phyloP scores from a whole-genome alignment of 192 early-diverging fungal species.

The Dissophora globulifera region DNA sequence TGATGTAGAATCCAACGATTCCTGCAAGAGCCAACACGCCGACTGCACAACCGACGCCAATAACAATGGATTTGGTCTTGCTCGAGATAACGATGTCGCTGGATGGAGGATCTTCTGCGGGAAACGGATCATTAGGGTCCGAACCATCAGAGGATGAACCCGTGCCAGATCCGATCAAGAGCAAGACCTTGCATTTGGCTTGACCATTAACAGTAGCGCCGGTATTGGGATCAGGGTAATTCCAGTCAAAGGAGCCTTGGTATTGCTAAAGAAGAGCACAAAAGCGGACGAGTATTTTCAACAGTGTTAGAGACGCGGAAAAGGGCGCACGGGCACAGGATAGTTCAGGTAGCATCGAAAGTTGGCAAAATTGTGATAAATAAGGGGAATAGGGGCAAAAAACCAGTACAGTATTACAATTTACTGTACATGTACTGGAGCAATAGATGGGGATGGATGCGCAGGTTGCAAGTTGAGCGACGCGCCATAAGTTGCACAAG shows the following conservation, averaged over 20 bases:
- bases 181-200: constrained; percentile 32
- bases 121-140: not conserved
- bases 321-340: too few relatives aligned
- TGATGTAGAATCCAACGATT: constrained; percentile 37
- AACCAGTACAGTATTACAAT: too few relatives aligned
- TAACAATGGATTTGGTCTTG: constrained; percentile 38
- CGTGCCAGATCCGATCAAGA: constrained; percentile 9
- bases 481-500: too few relatives aligned
- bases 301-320: too few relatives aligned
- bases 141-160: not conserved
- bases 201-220: not conserved
- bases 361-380: too few relatives aligned
- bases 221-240: constrained; percentile 11
- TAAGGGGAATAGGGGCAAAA: too few relatives aligned
- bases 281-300: too few relatives aligned
- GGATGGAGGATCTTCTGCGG: constrained; percentile 11
- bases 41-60: constrained; percentile 45
- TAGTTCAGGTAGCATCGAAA: too few relatives aligned
- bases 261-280: constrained; percentile 22
- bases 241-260: constrained; percentile 38
- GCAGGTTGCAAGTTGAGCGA: too few relatives aligned
- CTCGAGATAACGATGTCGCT: constrained; percentile 15
- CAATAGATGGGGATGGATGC: too few relatives aligned
- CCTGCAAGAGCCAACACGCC: constrained; percentile 30
- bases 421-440: too few relatives aligned